Evolutionary conservation across 2,329 filamentous ascomycete genomes (phyloP).

Genomic region (Verticillium alfalfae): DNA sequence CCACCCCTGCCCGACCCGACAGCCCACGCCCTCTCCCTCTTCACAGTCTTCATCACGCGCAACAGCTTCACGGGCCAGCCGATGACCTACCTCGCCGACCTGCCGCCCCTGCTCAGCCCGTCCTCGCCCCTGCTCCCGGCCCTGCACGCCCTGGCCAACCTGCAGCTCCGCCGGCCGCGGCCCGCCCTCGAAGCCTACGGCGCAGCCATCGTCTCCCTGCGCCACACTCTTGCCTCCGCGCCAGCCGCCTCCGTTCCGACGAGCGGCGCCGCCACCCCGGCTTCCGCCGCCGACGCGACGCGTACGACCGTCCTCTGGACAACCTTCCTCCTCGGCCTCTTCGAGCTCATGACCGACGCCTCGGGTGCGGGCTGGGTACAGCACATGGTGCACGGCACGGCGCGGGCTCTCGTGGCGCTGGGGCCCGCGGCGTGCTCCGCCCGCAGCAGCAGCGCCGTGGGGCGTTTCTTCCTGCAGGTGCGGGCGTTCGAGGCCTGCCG

Average conservation of each 20-base stretch:
- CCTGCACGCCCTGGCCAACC: not conserved
- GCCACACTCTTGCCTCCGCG: not conserved
- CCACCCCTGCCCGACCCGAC: constrained; percentile 9
- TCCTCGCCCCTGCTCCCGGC: not conserved
- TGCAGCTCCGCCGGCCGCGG: not conserved
- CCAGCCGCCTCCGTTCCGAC: not conserved
- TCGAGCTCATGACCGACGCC: constrained; percentile 26
- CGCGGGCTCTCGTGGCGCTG: constrained; percentile 20
- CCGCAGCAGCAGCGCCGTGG: not conserved
- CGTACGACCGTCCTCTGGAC: constrained; percentile 20
- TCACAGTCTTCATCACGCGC: constrained; percentile 18
- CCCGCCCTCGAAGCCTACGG: not conserved
- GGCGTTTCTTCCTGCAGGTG: constrained; percentile 21
- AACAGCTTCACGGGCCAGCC: constrained; percentile 20
- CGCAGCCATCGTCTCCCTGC: not conserved
- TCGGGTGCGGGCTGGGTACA: constrained; percentile 25
- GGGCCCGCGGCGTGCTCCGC: constrained; percentile 16
- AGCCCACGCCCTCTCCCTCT: constrained; percentile 18
- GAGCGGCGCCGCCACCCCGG: too few species aligned
- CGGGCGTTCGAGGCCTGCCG: constrained; percentile 24
- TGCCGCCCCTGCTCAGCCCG: constrained; percentile 12
- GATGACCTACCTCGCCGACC: constrained; percentile 10
- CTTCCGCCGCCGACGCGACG: too few species aligned
- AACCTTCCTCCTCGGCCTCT: constrained; percentile 24
- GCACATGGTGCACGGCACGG: constrained; percentile 26